Percentiles rank a stretch among this genome's conserved stretches.
These are phyloP conservation scores for Diphasiastrum complanatum DNA, from an alignment of 83 land plant species.

Conservation along the genomic window DNA sequence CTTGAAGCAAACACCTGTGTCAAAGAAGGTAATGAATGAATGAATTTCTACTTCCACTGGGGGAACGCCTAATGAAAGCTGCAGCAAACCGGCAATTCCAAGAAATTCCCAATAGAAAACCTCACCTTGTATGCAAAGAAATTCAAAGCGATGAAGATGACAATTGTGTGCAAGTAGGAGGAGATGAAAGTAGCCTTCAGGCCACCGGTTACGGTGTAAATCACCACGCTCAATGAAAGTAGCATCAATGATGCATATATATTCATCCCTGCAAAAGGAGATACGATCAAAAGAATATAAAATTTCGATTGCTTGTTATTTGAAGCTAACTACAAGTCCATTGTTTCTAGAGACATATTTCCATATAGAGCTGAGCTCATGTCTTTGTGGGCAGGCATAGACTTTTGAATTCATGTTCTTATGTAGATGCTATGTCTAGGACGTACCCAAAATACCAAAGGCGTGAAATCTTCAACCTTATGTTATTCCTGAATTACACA, in stretches of 20 bases:
- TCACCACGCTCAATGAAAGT: not conserved
- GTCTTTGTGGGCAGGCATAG: no score
- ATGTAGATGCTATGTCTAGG: no score
- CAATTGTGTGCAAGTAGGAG: constrained; percentile 5
- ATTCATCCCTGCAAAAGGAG: constrained; percentile 8
- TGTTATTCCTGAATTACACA: no score
- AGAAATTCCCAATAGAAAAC: not conserved
- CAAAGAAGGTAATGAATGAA: not conserved
- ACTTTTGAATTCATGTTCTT: no score
- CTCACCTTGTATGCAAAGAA: not conserved
- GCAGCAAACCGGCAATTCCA: not conserved
- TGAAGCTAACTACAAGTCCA: not conserved
- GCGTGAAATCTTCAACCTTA: no score
- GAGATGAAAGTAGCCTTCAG: constrained; percentile 3
- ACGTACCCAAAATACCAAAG: no score
- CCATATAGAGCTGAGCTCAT: not conserved
- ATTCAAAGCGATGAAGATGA: not conserved
- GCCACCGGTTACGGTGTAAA: constrained; percentile 3
- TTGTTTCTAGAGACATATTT: not conserved
- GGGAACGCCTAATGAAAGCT: not conserved
- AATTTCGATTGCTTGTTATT: no score
- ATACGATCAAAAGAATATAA: no score
- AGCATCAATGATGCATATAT: constrained; percentile 8
- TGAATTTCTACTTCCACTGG: not conserved
- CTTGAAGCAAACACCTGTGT: not conserved